phyloP scores from a whole-genome alignment of 768 basidiomycete species.

The Lactifluus echinatus region DNA sequence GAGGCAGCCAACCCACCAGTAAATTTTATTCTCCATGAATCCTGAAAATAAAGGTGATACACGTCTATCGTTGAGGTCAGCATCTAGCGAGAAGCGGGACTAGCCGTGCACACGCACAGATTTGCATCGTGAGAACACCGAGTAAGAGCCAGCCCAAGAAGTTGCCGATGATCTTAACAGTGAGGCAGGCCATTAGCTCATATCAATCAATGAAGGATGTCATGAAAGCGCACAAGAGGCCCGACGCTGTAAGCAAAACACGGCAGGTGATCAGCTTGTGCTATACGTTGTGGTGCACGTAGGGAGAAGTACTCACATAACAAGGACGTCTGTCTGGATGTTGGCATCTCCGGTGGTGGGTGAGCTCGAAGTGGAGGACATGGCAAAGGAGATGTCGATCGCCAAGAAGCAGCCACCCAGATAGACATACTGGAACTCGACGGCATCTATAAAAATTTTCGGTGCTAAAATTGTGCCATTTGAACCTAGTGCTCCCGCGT shows the following conservation, averaged over 20 bases:
- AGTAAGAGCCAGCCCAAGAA: not conserved
- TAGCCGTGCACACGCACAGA: not conserved
- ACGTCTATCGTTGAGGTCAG: not conserved
- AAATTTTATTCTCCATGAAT: not conserved
- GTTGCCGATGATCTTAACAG: constrained; percentile 1
- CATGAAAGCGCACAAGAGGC: not conserved
- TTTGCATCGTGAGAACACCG: constrained; percentile 1
- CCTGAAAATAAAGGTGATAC: not conserved
- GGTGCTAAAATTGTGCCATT: too few relatives aligned
- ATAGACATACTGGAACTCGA: too few relatives aligned
- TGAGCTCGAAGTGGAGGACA: not conserved
- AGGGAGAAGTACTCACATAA: constrained; percentile 1
- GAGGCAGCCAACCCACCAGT: not conserved
- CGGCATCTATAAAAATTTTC: too few relatives aligned
- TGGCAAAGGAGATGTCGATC: too few relatives aligned
- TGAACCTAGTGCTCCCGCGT: too few relatives aligned
- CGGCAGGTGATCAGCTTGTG: not conserved
- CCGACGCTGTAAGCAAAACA: not conserved
- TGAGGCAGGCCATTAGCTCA: not conserved
- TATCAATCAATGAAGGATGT: not conserved
- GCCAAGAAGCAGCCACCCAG: too few relatives aligned
- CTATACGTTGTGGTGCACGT: too few relatives aligned
- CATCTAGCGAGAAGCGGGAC: not conserved
- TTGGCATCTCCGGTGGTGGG: not conserved
- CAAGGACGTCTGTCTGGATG: not conserved